A percentile compares a stretch with the other conserved stretches of the same genome.
Conservation (phyloP, 176 grass and related monocot species). For the Tuctoria greenei region DNA sequence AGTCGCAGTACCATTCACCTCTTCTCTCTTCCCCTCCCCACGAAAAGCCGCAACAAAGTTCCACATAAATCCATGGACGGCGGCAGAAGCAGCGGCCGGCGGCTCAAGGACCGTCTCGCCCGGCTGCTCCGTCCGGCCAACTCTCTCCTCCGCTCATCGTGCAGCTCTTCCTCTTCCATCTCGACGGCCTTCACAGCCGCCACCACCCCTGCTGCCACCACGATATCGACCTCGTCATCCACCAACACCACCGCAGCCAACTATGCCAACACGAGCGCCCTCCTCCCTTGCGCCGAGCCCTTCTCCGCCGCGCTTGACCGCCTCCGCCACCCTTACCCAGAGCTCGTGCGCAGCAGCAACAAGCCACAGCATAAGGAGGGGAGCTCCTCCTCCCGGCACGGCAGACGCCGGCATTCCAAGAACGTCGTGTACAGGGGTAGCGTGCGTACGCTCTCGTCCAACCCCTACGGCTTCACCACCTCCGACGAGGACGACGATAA, state of each 20-base stretch:
- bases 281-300: background rate
- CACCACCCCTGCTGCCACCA: background rate
- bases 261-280: background rate
- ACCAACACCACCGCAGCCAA: background rate
- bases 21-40: background rate
- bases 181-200: slow-evolving; percentile 27
- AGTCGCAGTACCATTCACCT: background rate
- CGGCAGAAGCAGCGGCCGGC: slow-evolving; percentile 7
- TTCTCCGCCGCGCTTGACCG: slow-evolving; percentile 33
- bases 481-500: slow-evolving; percentile 26
- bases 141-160: slow-evolving; percentile 47
- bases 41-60: background rate
- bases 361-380: background rate
- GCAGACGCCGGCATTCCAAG: slow-evolving; percentile 1
- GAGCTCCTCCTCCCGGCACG: background rate
- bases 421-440: background rate
- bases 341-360: background rate
- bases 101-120: slow-evolving; percentile 62
- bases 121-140: slow-evolving; percentile 54
- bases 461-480: slow-evolving; percentile 68
- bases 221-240: slow-evolving; percentile 18
- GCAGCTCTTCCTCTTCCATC: slow-evolving; percentile 53
- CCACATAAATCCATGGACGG: slow-evolving; percentile 33
- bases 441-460: slow-evolving; percentile 36
- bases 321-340: slow-evolving; percentile 6